Base-by-base conservation (phyloP, 805 yeast genomes). In the Candida saitoana region DNA sequence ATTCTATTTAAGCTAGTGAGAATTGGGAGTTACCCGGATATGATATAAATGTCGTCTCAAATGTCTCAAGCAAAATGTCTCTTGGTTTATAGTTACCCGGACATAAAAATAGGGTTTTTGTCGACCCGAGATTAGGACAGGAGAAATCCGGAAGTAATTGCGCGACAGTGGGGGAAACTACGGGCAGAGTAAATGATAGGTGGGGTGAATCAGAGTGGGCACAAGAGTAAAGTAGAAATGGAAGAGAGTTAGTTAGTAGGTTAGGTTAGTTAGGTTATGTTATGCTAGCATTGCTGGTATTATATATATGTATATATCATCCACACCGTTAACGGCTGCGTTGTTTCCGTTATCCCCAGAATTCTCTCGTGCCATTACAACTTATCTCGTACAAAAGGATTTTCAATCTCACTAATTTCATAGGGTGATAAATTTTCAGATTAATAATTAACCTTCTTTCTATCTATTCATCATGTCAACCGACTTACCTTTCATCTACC, bases 401-500 rank as follows among this genome's bases (percentile, higher is more conserved):
- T 7, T 22, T 22, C 9, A 22, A 11, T 22, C 27, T 22, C 27
- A 22, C 27, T 7, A 7, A 7, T 22, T 22, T 22, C 27, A 22
- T 22, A 7, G 11, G n/a, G 27, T 11, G 27, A 6, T 22, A 22
- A 22, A 22, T 22, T 22, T 22, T 22, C 27, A 22, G 9, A 7
- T 22, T 11, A 22, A 22, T 22, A 7, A 7, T 22, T 11, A 22
- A 22, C 27, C 27, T 22, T 7, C 9, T 22, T 22, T 22, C 27
- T 22, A 22, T 22, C 27, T 22, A 29, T 29, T 11, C 16, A 9
- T 12, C 19, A 46, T 44, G 49, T 34, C 50, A 24, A 44, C 42
- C 41, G 62, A 67, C 5, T 63, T 91, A 54, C 97, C 98, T 29
- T 93, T 93, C 60, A 58, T 81, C 32, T 91, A 93, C 75, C 98